Conservation (phyloP, 176 grass and related monocot genomes). For the Carex cristatella region DNA sequence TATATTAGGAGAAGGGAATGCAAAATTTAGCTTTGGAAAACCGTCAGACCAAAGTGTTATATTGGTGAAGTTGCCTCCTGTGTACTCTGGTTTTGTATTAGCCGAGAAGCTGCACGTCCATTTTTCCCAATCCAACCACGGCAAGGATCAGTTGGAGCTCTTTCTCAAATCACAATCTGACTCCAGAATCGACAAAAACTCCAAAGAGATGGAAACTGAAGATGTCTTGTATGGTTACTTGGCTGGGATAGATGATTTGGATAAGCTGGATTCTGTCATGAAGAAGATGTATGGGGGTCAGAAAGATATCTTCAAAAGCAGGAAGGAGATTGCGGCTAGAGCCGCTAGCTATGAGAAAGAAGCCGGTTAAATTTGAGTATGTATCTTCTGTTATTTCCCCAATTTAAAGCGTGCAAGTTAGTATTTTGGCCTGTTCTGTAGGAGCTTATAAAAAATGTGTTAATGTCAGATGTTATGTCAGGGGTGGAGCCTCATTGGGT, state of each 20-base stretch:
- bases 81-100: slow-evolving; percentile 71
- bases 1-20: slow-evolving; percentile 35
- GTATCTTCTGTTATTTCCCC: neutral
- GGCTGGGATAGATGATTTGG: slow-evolving; percentile 49
- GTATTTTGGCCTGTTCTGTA: neutral
- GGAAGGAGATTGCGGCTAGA: neutral
- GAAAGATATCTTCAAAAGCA: neutral
- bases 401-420: neutral
- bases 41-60: slow-evolving; percentile 42
- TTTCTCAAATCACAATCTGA: neutral
- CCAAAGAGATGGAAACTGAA: slow-evolving; percentile 26
- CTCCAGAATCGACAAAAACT: neutral
- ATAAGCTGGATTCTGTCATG: slow-evolving; percentile 29
- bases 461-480: neutral
- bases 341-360: neutral
- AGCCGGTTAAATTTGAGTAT: neutral
- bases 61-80: slow-evolving; percentile 46
- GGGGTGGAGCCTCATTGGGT: too few species aligned
- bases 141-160: slow-evolving; percentile 47
- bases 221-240: slow-evolving; percentile 45
- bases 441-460: neutral
- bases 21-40: slow-evolving; percentile 34
- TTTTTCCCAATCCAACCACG: slow-evolving; percentile 36
- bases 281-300: neutral
- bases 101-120: slow-evolving; percentile 40